These are phyloP conservation scores for Talaromyces nanjingensis DNA, from an alignment of 495 filamentous ascomycete genomes.

Conservation along the genomic window DNA sequence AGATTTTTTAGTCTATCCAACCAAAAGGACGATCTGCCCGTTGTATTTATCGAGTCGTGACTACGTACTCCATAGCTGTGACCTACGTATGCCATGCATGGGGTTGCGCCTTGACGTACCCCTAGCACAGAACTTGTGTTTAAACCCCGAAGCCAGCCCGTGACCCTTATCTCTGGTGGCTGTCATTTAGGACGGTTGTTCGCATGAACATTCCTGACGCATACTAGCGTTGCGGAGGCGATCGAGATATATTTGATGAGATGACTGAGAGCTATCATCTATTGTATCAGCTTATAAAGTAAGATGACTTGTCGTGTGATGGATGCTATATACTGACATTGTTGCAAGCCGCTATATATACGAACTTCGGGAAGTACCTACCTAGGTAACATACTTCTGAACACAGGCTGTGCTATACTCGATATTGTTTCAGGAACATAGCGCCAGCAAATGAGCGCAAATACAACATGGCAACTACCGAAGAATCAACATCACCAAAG, in stretches of 20 bases:
- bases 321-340: background rate
- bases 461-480: background rate
- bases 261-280: background rate
- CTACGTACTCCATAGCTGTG: background rate
- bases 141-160: background rate
- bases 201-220: background rate
- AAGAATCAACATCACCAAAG: background rate
- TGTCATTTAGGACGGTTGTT: background rate
- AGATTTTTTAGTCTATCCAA: background rate
- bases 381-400: background rate
- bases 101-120: background rate
- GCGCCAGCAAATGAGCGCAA: background rate
- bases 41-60: background rate
- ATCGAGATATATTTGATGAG: background rate
- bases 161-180: slow-evolving; percentile 1
- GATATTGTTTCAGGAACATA: background rate
- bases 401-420: background rate
- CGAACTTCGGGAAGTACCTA: background rate
- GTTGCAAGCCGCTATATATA: background rate
- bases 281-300: background rate
- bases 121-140: background rate
- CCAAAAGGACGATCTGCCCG: background rate
- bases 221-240: background rate
- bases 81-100: background rate
- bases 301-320: background rate